phyloP scores from a whole-genome alignment of 2,329 filamentous ascomycete species.

The Scolecobasidium constrictum region DNA sequence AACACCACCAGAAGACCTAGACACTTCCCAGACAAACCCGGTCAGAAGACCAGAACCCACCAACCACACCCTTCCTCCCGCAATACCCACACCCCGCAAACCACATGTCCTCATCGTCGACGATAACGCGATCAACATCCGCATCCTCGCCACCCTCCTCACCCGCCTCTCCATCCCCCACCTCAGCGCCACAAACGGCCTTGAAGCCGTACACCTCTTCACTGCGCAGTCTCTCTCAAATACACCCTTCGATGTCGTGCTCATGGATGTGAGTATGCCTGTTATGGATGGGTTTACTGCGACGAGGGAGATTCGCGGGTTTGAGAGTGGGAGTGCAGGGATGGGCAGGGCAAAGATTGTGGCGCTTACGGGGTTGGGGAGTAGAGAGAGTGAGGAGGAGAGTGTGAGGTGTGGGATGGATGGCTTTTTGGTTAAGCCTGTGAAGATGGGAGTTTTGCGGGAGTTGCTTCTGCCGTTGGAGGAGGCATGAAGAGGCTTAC shows the following conservation, averaged over 20 bases:
- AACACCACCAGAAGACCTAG: no score
- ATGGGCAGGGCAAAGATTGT: constrained; percentile 15
- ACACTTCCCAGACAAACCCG: no score
- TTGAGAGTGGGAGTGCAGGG: constrained; percentile 12
- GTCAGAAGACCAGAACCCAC: no score
- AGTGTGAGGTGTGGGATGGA: constrained; percentile 20
- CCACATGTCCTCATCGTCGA: constrained; percentile 25
- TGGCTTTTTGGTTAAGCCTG: constrained; percentile 22
- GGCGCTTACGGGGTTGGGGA: constrained; percentile 20
- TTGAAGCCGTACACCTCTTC: constrained; percentile 18
- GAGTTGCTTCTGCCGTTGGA: no score
- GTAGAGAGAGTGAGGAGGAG: constrained; percentile 17
- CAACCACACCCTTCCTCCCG: no score
- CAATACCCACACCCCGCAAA: no score
- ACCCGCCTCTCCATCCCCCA: constrained; percentile 20
- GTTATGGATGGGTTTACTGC: constrained; percentile 39
- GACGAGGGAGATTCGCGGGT: constrained; percentile 29
- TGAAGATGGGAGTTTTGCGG: constrained; percentile 13
- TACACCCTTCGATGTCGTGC: constrained; percentile 12
- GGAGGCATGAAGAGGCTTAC: no score
- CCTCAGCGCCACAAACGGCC: constrained; percentile 22
- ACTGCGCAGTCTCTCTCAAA: neutral
- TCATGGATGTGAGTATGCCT: constrained; percentile 46
- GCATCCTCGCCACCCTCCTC: constrained; percentile 23
- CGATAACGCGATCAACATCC: constrained; percentile 25